phyloP scores from a whole-genome alignment of 768 basidiomycete species.

The Cystofilobasidium ferigula region DNA sequence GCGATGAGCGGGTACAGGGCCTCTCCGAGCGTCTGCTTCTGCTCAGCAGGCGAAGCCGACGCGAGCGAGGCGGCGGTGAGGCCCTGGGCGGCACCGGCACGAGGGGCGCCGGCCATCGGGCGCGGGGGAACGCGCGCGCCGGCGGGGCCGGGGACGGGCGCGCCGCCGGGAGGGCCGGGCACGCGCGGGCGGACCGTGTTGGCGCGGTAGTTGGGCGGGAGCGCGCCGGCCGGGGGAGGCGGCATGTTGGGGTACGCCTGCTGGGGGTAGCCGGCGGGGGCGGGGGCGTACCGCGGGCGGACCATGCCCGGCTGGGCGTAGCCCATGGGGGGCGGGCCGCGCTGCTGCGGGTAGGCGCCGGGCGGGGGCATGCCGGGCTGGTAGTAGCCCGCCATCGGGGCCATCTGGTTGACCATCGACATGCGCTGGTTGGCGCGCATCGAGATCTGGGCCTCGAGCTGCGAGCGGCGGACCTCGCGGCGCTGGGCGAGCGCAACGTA shows the following conservation, averaged over 20 bases:
- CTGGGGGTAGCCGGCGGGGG: slow-evolving; percentile 24
- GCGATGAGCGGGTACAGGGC: slow-evolving; percentile 81
- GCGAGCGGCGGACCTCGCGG: slow-evolving; percentile 93
- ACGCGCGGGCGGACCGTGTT: slow-evolving; percentile 43
- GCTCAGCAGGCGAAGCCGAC: slow-evolving; percentile 59
- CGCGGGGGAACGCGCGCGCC: slow-evolving; percentile 26
- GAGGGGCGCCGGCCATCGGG: slow-evolving; percentile 39
- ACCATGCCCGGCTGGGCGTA: slow-evolving; percentile 26
- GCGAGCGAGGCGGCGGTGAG: slow-evolving; percentile 56
- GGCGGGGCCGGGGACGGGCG: slow-evolving; percentile 35
- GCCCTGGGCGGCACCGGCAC: slow-evolving; percentile 47
- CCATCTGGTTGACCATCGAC: slow-evolving; percentile 33
- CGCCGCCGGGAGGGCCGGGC: slow-evolving; percentile 35
- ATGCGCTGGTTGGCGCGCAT: slow-evolving; percentile 86
- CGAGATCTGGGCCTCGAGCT: slow-evolving; percentile 95
- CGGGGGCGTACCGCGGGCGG: slow-evolving; percentile 25
- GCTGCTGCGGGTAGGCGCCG: slow-evolving; percentile 26
- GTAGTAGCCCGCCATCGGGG: slow-evolving; percentile 34
- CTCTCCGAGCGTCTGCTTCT: slow-evolving; percentile 99
- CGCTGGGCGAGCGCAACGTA: slow-evolving; percentile 98
- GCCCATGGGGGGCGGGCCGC: slow-evolving; percentile 12
- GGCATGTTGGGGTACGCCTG: slow-evolving; percentile 17
- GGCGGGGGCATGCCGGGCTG: slow-evolving; percentile 30
- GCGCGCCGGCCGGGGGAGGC: slow-evolving; percentile 22
- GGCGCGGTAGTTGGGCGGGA: slow-evolving; percentile 25